Conservation (phyloP, 768 basidiomycete species). For the Lactarius sanguifluus region DNA sequence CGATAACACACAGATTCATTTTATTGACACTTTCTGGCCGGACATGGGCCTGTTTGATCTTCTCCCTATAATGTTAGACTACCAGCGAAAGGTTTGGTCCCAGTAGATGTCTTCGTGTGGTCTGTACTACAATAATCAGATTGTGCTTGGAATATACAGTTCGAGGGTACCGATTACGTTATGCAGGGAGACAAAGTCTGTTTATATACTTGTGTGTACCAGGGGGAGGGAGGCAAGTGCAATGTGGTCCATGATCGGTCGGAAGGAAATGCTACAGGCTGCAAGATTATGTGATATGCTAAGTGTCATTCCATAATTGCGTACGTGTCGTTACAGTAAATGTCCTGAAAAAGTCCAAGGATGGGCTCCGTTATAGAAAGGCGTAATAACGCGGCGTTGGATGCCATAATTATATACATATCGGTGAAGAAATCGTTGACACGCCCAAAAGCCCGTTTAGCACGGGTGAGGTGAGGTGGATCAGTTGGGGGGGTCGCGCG, state of each 20-base stretch:
- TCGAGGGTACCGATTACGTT: constrained; percentile 21
- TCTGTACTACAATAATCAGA: constrained; percentile 4
- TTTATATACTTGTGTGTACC: constrained; percentile 10
- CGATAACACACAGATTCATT: constrained; percentile 85
- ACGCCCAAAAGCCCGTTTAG: constrained; percentile 1
- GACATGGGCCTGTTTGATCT: constrained; percentile 88
- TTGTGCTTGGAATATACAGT: constrained; percentile 5
- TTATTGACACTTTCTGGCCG: constrained; percentile 86
- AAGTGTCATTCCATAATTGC: constrained; percentile 21
- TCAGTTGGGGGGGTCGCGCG: constrained; percentile 44
- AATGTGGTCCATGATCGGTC: constrained; percentile 13
- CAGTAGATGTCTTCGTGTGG: constrained; percentile 6
- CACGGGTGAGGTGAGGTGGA: constrained; percentile 13
- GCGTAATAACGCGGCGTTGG: constrained; percentile 20
- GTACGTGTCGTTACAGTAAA: constrained; percentile 14
- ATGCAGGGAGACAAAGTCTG: constrained; percentile 9
- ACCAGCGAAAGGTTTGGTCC: constrained; percentile 73
- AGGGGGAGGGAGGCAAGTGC: neutral
- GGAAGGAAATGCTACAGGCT: constrained; percentile 11
- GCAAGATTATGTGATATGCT: constrained; percentile 18
- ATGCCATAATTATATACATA: constrained; percentile 27
- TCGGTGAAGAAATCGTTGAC: constrained; percentile 16
- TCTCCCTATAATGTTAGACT: constrained; percentile 83
- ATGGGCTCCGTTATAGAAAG: constrained; percentile 10
- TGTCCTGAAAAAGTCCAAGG: constrained; percentile 20